Evolutionary conservation across 2,329 filamentous ascomycete species (phyloP).

Genomic region (Beauveria varroae): DNA sequence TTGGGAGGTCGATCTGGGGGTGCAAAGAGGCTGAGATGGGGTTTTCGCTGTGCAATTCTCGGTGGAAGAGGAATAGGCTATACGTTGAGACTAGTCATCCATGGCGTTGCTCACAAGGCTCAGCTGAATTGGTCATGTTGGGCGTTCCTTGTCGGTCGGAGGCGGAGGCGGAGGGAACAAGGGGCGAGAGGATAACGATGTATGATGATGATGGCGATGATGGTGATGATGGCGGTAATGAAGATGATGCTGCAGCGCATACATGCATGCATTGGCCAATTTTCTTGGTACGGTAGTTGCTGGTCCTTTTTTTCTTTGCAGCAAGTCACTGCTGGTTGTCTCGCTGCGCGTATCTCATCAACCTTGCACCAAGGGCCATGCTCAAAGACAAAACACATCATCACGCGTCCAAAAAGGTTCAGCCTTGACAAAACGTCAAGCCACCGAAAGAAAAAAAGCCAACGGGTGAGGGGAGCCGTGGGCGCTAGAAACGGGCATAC

Average conservation of each 20-base stretch:
- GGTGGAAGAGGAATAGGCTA: neutral
- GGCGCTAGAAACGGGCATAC: conserved; percentile 7
- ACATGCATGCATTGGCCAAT: conserved; percentile 4
- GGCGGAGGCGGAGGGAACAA: neutral
- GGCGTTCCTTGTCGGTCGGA: neutral
- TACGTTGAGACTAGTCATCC: neutral
- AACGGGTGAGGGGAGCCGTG: conserved; percentile 4
- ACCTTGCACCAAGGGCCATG: neutral
- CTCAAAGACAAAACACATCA: neutral
- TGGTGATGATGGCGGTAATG: neutral
- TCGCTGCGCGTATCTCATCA: too few relatives aligned
- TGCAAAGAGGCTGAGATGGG: too few relatives aligned
- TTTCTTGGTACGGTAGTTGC: neutral
- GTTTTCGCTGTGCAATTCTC: neutral
- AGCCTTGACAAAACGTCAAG: neutral
- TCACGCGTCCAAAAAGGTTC: neutral
- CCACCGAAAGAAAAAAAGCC: neutral
- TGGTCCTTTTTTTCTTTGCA: neutral
- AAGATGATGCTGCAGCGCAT: conserved; percentile 4
- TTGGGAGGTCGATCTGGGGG: neutral
- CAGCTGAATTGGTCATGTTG: neutral
- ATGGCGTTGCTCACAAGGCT: neutral
- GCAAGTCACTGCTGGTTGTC: neutral
- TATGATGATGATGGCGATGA: neutral
- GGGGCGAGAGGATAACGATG: neutral